phyloP scores from a whole-genome alignment of 371 early-diverging fungal species.

The Gilbertella persicaria region DNA sequence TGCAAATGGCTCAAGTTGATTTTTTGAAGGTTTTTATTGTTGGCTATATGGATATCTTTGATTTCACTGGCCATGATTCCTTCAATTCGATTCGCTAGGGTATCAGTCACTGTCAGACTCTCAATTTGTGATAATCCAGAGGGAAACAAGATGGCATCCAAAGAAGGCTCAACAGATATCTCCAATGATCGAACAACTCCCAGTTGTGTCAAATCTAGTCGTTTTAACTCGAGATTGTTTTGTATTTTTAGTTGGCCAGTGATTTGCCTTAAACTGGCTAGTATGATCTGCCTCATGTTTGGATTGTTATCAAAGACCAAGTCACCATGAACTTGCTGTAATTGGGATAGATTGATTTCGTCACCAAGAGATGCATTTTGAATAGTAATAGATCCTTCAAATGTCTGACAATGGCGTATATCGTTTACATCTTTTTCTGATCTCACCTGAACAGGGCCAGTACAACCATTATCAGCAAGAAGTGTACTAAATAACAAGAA shows the following conservation, averaged over 20 bases:
- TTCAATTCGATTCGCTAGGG: constrained; percentile 44
- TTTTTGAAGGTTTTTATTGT: constrained; percentile 50
- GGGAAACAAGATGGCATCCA: constrained; percentile 40
- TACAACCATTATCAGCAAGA: constrained; percentile 21
- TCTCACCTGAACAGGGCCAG: constrained; percentile 17
- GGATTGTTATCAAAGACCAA: constrained; percentile 33
- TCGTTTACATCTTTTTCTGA: constrained; percentile 43
- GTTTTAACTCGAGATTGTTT: constrained; percentile 47
- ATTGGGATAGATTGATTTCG: constrained; percentile 15
- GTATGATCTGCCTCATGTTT: constrained; percentile 20
- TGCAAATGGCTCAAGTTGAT: constrained; percentile 38
- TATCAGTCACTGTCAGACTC: constrained; percentile 40
- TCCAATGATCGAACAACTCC: constrained; percentile 40
- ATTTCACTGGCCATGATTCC: constrained; percentile 40
- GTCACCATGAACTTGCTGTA: constrained; percentile 29
- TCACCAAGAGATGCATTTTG: constrained; percentile 8
- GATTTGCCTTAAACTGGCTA: constrained; percentile 31
- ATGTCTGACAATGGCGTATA: constrained; percentile 36
- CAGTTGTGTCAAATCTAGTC: constrained; percentile 35
- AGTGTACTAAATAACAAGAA: too few relatives aligned
- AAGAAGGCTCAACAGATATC: constrained; percentile 41
- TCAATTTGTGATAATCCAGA: constrained; percentile 41
- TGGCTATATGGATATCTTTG: constrained; percentile 39
- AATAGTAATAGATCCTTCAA: constrained; percentile 45
- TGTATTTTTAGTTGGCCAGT: constrained; percentile 42